Evolutionary conservation across 1,284 basidiomycete genomes (phyloP).

Genomic region (Crucibulum cyathiforme): DNA sequence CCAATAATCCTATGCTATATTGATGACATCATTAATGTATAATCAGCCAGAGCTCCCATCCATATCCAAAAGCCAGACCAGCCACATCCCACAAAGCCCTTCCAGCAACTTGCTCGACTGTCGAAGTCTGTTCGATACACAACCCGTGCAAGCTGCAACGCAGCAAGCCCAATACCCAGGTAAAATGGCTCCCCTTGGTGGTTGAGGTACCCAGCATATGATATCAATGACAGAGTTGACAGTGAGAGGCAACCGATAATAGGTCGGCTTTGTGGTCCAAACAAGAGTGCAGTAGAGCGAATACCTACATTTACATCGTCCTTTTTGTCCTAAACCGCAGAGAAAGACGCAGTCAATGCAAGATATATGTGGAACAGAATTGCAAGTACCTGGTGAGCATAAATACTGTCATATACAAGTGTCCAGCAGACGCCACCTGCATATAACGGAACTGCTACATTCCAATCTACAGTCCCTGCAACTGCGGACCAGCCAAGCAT

Average conservation of each 20-base stretch:
- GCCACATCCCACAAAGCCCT: constrained; percentile 88
- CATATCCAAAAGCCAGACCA: constrained; percentile 91
- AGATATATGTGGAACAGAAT: background rate
- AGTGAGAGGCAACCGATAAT: constrained; percentile 80
- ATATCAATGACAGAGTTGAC: constrained; percentile 77
- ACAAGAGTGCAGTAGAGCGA: constrained; percentile 93
- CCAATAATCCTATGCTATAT: no score
- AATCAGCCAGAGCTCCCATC: constrained; percentile 85
- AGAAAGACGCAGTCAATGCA: no score
- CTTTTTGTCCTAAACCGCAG: constrained; percentile 75
- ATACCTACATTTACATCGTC: constrained; percentile 93
- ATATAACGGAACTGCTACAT: constrained; percentile 87
- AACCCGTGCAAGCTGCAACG: constrained; percentile 83
- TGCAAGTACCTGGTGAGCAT: constrained; percentile 87
- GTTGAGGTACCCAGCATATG: constrained; percentile 82
- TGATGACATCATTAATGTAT: constrained; percentile 46
- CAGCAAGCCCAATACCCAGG: constrained; percentile 75
- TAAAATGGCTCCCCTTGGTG: constrained; percentile 83
- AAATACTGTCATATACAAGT: constrained; percentile 96
- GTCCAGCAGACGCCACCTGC: constrained; percentile 93
- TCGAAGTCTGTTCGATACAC: constrained; percentile 84
- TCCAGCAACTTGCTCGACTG: constrained; percentile 86
- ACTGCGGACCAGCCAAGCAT: constrained; percentile 97
- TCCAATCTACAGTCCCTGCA: constrained; percentile 83
- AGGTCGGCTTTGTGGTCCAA: constrained; percentile 78